Evolutionary conservation across 352 stramenopile genomes (phyloP), one percentile per base, ranked within the genome.

Genomic region (Phytophthora foliorum): DNA sequence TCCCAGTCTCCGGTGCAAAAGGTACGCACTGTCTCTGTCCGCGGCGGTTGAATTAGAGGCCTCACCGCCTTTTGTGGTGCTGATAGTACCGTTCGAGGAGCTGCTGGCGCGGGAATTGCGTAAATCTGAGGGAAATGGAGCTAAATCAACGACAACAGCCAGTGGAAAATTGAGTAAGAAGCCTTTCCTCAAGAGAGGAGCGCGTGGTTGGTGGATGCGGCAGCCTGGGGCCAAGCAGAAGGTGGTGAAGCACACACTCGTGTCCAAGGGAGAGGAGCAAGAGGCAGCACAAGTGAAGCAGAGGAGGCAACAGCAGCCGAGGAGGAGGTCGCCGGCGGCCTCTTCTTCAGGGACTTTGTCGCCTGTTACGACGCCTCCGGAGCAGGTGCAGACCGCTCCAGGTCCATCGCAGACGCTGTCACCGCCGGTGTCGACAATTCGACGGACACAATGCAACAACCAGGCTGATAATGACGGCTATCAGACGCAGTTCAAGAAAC

Each of bases 141-240:
- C 44, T 19, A 63, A 55, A 53, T 10, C 11, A 13, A 21, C 22
- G 8, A 14, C 10, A 21, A 44, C 5, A 41, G n/a, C 21, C 24
- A 17, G 17, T 39, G 44, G 29, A 1, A 71, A 65, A 19, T 17
- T 5, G 21, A 3, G 38, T 10, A 89, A 84, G 67, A 88, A 87
- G 41, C 62, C 86, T 41, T 96, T 93, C 54, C 64, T 96, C 6
- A 88, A 84, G 48, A 92, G 78, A 81, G 85, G 86, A 24, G 70
- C 87, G 21, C 83, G 88, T n/a, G 88, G 88, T 0, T 96, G 88
- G 88, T 96, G 88, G 88, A 96, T 93, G 84, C 64, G 81, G 64
- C 80, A 72, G 0, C 81, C 84, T 10, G 76, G 73, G 16, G 76
- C 77, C 24, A 80, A 84, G 60, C 63, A 72, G 25, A 89, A 88